Percentiles rank a stretch among this genome's conserved stretches.
Conservation (phyloP, 108 stramenopile genomes). For the Epithemia pelagica region DNA sequence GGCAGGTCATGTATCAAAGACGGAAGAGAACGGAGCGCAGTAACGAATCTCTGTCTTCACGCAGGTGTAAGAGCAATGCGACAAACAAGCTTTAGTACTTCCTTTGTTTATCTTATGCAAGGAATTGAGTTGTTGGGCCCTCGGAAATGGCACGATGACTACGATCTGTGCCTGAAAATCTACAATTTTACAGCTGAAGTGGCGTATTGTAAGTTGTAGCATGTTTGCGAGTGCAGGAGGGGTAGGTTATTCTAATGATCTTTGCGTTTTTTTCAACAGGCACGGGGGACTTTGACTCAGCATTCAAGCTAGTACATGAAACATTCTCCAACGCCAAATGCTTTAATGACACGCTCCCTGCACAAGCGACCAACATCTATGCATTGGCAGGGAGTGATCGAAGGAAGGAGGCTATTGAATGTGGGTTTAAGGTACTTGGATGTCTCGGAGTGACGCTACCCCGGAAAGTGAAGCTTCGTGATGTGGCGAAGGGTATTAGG, state of each 20-base stretch:
- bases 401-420: conserved; percentile 21
- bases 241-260: background rate
- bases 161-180: conserved; percentile 46
- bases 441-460: conserved; percentile 23
- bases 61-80: conserved; percentile 37
- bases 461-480: background rate
- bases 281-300: conserved; percentile 20
- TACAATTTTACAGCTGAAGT: conserved; percentile 47
- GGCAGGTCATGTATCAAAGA: background rate
- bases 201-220: background rate
- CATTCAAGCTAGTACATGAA: conserved; percentile 13
- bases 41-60: conserved; percentile 35
- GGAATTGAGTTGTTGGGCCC: conserved; percentile 40
- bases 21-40: background rate
- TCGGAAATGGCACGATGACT: conserved; percentile 36
- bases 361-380: conserved; percentile 24
- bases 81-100: conserved; percentile 34
- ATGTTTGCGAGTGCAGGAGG: no score
- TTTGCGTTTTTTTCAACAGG: background rate
- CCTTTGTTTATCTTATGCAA: conserved; percentile 30
- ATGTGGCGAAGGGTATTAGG: conserved; percentile 6
- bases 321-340: conserved; percentile 19
- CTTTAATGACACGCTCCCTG: conserved; percentile 29
- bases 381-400: conserved; percentile 17
- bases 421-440: conserved; percentile 21